A percentile compares a stretch with the other conserved stretches of the same genome.
These are phyloP conservation scores for Diplodia intermedia DNA, from an alignment of 2,329 filamentous ascomycete species.

Conservation along the genomic window DNA sequence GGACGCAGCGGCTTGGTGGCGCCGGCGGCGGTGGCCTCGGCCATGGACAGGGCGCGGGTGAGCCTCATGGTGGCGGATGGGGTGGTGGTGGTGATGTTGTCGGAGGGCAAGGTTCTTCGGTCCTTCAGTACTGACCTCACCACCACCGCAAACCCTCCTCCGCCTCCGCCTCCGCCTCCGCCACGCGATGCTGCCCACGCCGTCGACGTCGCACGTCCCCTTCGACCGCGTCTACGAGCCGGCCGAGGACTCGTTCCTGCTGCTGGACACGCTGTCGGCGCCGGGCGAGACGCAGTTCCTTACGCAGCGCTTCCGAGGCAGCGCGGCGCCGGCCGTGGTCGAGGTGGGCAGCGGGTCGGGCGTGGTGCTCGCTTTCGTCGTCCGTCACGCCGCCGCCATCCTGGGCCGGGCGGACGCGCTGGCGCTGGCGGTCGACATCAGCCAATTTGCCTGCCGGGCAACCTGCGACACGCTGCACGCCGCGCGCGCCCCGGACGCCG, in stretches of 20 bases:
- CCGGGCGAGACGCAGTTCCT: conserved; percentile 73
- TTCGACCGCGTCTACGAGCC: conserved; percentile 93
- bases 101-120: neutral
- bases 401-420: conserved; percentile 76
- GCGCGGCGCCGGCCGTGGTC: conserved; percentile 65
- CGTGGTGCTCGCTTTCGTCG: conserved; percentile 87
- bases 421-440: conserved; percentile 82
- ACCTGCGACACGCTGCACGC: conserved; percentile 71
- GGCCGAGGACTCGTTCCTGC: conserved; percentile 91
- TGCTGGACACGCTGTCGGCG: conserved; percentile 88
- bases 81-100: neutral
- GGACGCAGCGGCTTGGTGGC: conserved; percentile 44
- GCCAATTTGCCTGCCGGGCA: conserved; percentile 79
- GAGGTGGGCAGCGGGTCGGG: conserved; percentile 93
- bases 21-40: conserved; percentile 46
- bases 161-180: neutral
- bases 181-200: conserved; percentile 81
- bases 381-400: conserved; percentile 74
- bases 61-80: conserved; percentile 41
- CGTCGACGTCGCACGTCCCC: conserved; percentile 88
- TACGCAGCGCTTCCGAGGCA: conserved; percentile 61
- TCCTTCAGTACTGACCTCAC: no score
- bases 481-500: conserved; percentile 44
- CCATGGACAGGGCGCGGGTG: conserved; percentile 38
- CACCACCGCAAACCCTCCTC: neutral